Evolutionary conservation across 2,329 filamentous ascomycete genomes (phyloP), one percentile per base, ranked within the genome.

Genomic region (Talaromyces sp.): DNA sequence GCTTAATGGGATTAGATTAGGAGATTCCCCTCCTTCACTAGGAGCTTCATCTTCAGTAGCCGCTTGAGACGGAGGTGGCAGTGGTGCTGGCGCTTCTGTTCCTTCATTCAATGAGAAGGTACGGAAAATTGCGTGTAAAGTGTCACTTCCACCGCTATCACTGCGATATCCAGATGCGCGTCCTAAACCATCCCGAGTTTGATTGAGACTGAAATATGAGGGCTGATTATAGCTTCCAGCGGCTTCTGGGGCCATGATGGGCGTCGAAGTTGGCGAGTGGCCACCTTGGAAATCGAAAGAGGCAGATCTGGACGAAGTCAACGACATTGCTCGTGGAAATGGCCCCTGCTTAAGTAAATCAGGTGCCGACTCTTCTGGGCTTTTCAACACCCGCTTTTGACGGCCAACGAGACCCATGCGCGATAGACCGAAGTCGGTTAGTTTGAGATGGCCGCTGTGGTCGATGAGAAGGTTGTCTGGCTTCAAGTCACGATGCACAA

Each of bases 381-480:
- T 86, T 84, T 78, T 94, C 54, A 97, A 81, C 24, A 93, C 91
- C 68, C 94, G 87, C 79, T 99, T 97, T 76, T 99, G 94, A 68
- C 94, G 90, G 62, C 94, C 94, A 63, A 99, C 90, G 64, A 99
- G 81, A 72, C 94, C 95, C 93, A 99, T 97, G 29, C 94, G 88
- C 12, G 94, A 99, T 27, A 99, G 81, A 62, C 94, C 94, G 78
- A 99, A 99, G 74, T 99, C 94, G 1, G 95, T 99, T 68, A 99
- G 81, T 76, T 99, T 99, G 60, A 99, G 79, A 76, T 99, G 94
- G 1, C 94, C 94, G 69, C 92, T 96, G 68, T 95, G 91, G 71
- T 99, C 95, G 67, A 99, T 99, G 57, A 99, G 83, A 32, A 99
- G 83, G 71, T 99, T 99, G 73, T 99, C 94, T 0, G 94, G 94